Percentiles rank a stretch among this genome's conserved stretches.
Evolutionary conservation across 345 rosid genomes (phyloP).

Genomic region (Eucalyptus camaldulensis): DNA sequence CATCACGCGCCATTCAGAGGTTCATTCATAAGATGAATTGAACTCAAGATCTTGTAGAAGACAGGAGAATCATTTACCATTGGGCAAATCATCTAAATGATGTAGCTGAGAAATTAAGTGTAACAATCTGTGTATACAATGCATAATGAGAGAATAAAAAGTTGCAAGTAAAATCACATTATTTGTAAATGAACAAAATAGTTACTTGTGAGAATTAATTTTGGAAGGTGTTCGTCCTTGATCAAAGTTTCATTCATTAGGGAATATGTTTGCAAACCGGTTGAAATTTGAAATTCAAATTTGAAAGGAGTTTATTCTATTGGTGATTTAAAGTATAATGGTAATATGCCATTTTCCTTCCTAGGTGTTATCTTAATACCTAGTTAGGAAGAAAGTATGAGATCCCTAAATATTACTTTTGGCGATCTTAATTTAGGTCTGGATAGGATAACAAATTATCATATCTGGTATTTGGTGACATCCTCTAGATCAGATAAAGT

Average conservation of each 20-base stretch:
- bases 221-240: not conserved
- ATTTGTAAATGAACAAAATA: not conserved
- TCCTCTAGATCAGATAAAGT: not conserved
- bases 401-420: too few relatives aligned
- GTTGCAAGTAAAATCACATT: not conserved
- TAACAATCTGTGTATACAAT: too few relatives aligned
- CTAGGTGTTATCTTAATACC: not conserved
- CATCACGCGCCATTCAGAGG: accelerated
- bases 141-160: not conserved
- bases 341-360: not conserved
- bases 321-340: not conserved
- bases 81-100: not conserved
- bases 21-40: not conserved
- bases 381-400: not conserved
- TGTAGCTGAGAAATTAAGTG: not conserved
- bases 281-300: not conserved
- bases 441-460: not conserved
- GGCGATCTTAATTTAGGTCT: not conserved
- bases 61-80: not conserved
- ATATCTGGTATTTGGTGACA: accelerated
- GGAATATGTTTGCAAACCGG: not conserved
- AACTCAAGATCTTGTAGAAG: not conserved
- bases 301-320: not conserved
- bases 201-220: not conserved
- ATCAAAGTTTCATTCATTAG: not conserved